A percentile compares a stretch with the other conserved stretches of the same genome.
Conservation (phyloP, 2,329 filamentous ascomycete genomes). For the Botrytis deweyae region DNA sequence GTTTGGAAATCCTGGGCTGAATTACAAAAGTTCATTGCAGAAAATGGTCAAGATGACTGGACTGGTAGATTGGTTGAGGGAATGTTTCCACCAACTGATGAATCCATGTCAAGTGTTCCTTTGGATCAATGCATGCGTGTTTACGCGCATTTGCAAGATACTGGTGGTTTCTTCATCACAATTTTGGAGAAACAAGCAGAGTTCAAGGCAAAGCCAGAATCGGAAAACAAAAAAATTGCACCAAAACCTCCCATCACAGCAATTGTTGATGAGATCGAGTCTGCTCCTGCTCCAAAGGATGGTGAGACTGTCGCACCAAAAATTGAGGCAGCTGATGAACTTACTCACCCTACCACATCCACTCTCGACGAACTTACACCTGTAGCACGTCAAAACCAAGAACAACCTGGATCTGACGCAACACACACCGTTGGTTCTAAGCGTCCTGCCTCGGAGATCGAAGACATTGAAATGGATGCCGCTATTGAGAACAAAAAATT, state of each 20-base stretch:
- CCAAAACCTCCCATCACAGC: conserved; percentile 41
- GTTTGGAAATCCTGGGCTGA: conserved; percentile 82
- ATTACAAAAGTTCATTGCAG: conserved; percentile 66
- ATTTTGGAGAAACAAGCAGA: conserved; percentile 90
- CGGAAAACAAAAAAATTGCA: conserved; percentile 51
- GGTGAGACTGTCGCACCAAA: conserved; percentile 36
- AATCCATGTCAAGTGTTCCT: conserved; percentile 62
- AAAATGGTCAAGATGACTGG: conserved; percentile 55
- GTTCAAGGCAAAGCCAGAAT: conserved; percentile 74
- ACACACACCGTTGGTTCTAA: conserved; percentile 38
- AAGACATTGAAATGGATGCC: conserved; percentile 28
- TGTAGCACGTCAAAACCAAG: conserved; percentile 39
- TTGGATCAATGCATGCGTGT: conserved; percentile 90
- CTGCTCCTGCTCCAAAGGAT: conserved; percentile 37
- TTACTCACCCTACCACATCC: conserved; percentile 26
- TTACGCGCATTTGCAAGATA: conserved; percentile 94
- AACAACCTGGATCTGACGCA: conserved; percentile 30
- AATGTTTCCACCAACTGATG: conserved; percentile 74
- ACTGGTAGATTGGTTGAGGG: conserved; percentile 70
- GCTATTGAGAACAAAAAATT: conserved; percentile 45
- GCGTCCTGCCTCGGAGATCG: conserved; percentile 41
- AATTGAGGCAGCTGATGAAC: conserved; percentile 37
- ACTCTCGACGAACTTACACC: conserved; percentile 36
- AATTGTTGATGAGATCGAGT: conserved; percentile 45
- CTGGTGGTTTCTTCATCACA: conserved; percentile 95